A percentile compares a stretch with the other conserved stretches of the same genome.
These are phyloP conservation scores for Mucor piriformis DNA, from an alignment of 371 early-diverging fungal species.

Conservation along the genomic window DNA sequence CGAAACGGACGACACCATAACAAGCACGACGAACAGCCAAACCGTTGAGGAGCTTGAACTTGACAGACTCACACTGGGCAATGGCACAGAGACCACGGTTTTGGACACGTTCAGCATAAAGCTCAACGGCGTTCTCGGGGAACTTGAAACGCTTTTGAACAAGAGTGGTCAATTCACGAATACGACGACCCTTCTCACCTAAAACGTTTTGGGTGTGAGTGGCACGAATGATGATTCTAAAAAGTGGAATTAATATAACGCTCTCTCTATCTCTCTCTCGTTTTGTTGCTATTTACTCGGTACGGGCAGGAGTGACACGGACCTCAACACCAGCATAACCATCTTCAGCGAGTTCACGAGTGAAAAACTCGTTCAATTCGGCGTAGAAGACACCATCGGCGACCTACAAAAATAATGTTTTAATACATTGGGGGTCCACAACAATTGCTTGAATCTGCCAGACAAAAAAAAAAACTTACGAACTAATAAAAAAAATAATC, in stretches of 20 bases:
- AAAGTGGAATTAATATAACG: not conserved
- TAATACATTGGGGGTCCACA: too few species aligned
- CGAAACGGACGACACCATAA: slow-evolving; percentile 98
- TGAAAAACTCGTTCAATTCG: slow-evolving; percentile 99
- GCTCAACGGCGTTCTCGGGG: slow-evolving; percentile 96
- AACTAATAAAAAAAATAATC: slow-evolving; percentile 36
- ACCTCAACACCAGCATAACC: slow-evolving; percentile 98
- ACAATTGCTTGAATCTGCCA: not conserved
- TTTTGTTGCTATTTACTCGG: slow-evolving; percentile 65
- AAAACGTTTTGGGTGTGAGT: slow-evolving; percentile 98
- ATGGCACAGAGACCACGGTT: slow-evolving; percentile 99
- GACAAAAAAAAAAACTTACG: slow-evolving; percentile 37
- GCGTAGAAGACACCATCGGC: slow-evolving; percentile 99
- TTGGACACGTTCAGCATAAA: slow-evolving; percentile 98
- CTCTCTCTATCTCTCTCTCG: not conserved
- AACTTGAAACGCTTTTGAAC: slow-evolving; percentile 99
- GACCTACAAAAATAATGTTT: slow-evolving; percentile 58
- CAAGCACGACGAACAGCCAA: slow-evolving; percentile 97
- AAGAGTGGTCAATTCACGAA: slow-evolving; percentile 97
- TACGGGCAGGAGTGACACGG: slow-evolving; percentile 97
- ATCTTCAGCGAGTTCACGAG: slow-evolving; percentile 90
- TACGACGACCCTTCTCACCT: slow-evolving; percentile 98
- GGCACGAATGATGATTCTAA: slow-evolving; percentile 96
- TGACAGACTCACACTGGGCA: slow-evolving; percentile 98
- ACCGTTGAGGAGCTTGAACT: slow-evolving; percentile 96